Evolutionary conservation across 2,329 filamentous ascomycete species (phyloP).

Genomic region (Ilyonectria robusta): DNA sequence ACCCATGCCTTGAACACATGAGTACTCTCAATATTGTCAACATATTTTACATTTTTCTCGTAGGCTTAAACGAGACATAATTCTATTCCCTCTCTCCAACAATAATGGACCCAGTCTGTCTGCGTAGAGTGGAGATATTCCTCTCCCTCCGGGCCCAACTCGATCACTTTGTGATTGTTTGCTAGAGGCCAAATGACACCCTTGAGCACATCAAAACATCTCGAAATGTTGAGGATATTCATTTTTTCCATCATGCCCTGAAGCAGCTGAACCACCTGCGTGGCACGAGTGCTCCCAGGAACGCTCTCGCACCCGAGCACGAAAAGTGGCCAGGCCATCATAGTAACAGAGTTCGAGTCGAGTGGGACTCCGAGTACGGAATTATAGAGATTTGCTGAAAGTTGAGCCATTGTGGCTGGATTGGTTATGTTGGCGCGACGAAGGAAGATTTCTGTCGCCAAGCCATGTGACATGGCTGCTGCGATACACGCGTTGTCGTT

Average conservation of each 20-base stretch:
- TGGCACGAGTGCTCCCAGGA: background rate
- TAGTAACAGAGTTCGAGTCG: slow-evolving; percentile 15
- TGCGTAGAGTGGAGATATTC: background rate
- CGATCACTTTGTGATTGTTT: too few relatives aligned
- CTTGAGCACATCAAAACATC: background rate
- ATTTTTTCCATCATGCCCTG: background rate
- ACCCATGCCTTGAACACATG: too few relatives aligned
- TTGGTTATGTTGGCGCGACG: background rate
- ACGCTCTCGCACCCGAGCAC: slow-evolving; percentile 25
- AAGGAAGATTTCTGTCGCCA: background rate
- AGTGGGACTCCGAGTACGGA: background rate
- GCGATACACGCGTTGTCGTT: background rate
- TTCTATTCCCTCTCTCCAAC: background rate
- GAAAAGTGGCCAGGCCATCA: slow-evolving; percentile 28
- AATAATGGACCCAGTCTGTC: background rate
- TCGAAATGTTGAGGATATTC: background rate
- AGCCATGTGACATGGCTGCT: background rate
- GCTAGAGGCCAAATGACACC: background rate
- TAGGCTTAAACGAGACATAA: background rate
- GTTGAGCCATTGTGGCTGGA: background rate
- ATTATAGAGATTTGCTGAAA: background rate
- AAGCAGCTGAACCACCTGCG: background rate
- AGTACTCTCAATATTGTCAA: too few relatives aligned
- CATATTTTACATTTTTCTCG: background rate
- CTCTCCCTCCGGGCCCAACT: background rate